A percentile compares a stretch with the other conserved stretches of the same genome.
These are phyloP conservation scores for Dendrocalamus sinicus DNA, from an alignment of 176 grass and related monocot species.

Conservation along the genomic window DNA sequence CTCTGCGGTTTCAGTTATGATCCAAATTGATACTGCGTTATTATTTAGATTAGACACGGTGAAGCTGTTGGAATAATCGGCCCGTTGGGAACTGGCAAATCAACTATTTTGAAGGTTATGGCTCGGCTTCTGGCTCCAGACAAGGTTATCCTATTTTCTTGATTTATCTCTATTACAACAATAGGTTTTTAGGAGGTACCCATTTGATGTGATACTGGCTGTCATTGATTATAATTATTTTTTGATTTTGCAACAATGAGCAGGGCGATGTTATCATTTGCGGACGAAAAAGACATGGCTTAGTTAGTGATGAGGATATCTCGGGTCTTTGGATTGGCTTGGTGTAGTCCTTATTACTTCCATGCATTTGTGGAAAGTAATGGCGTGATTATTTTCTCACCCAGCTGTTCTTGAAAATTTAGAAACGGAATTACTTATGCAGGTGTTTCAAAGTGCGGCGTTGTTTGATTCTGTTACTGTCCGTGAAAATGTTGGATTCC, in stretches of 20 bases:
- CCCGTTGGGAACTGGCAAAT: conserved; percentile 96
- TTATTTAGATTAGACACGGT: conserved; percentile 87
- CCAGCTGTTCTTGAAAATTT: conserved; percentile 12
- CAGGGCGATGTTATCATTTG: conserved; percentile 92
- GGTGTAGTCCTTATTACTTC: conserved; percentile 52
- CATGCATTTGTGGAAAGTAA: conserved; percentile 37
- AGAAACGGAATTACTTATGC: conserved; percentile 35
- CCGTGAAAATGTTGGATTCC: conserved; percentile 97
- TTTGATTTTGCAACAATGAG: conserved; percentile 41
- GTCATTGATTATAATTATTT: conserved; percentile 24
- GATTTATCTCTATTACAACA: conserved; percentile 8
- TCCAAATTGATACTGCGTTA: conserved; percentile 42
- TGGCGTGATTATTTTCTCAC: conserved; percentile 31
- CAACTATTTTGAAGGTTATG: conserved; percentile 95
- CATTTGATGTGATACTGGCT: conserved; percentile 24
- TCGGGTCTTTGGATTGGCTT: conserved; percentile 86
- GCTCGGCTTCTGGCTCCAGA: conserved; percentile 88
- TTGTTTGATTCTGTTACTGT: conserved; percentile 97
- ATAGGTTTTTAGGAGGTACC: conserved; percentile 6
- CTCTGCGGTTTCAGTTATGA: conserved; percentile 14
- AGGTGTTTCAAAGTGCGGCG: conserved; percentile 98
- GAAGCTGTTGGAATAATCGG: conserved; percentile 99
- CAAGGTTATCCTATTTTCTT: conserved; percentile 58
- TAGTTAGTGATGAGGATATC: conserved; percentile 94
- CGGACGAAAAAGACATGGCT: conserved; percentile 75